Evolutionary conservation across 2,329 filamentous ascomycete species (phyloP).

Genomic region (Neofusicoccum laricinum): DNA sequence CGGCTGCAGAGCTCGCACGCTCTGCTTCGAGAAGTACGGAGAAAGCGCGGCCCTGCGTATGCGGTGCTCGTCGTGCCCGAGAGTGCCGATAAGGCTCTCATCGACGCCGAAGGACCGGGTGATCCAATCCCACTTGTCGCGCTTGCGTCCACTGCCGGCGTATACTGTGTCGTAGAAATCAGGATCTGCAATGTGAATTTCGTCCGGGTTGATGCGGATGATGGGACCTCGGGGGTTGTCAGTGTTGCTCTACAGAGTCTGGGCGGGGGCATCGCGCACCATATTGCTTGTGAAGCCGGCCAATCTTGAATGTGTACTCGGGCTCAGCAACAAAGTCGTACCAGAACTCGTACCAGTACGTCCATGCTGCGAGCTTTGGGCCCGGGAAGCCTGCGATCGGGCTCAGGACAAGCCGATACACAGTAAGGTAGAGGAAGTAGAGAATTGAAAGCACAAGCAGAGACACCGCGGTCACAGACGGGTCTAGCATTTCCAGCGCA

Average conservation of each 20-base stretch:
- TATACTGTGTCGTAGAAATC: constrained; percentile 22
- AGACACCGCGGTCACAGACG: neutral
- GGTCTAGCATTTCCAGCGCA: too few species aligned
- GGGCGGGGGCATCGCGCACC: neutral
- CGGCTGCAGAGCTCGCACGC: constrained; percentile 11
- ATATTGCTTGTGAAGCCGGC: constrained; percentile 16
- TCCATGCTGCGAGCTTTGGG: constrained; percentile 33
- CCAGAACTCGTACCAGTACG: constrained; percentile 25
- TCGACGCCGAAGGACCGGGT: constrained; percentile 3
- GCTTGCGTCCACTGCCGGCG: constrained; percentile 12
- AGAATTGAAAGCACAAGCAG: constrained; percentile 21
- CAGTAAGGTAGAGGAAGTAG: neutral
- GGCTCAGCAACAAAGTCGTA: constrained; percentile 5
- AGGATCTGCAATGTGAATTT: constrained; percentile 22
- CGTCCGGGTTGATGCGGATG: constrained; percentile 18
- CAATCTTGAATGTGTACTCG: constrained; percentile 13
- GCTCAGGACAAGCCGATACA: constrained; percentile 24
- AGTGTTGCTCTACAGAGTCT: neutral
- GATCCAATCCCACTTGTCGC: constrained; percentile 20
- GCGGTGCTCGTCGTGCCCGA: constrained; percentile 16
- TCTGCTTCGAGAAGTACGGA: constrained; percentile 15
- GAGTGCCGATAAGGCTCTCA: neutral
- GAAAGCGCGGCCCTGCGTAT: neutral
- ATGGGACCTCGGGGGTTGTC: constrained; percentile 18
- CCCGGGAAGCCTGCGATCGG: constrained; percentile 31